Evolutionary conservation across 164 flowering plant species (phyloP), one percentile per base, ranked within the genome.

Genomic region (Sextonia rubra): DNA sequence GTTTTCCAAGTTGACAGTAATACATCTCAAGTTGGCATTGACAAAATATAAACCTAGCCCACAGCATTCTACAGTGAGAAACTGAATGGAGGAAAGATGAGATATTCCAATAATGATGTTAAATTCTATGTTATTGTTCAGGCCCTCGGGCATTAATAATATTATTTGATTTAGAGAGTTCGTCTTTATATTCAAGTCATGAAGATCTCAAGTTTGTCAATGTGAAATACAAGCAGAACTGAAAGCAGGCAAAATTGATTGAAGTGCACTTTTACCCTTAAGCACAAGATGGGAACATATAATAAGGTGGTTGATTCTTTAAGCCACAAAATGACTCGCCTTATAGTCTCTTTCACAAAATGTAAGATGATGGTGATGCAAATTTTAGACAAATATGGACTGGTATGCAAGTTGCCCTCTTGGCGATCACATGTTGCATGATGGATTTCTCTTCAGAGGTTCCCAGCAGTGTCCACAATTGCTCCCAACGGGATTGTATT

Each of bases 281-380:
- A 52, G 14, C 58, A 17, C 58, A 14, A 52, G 58, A 4, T 3
- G 14, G 2, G n/a, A 18, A 14, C 14, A 29, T 47, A 17, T 9
- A 30, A 66, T 22, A 66, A 30, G 69, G 48, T 66, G 47, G 47
- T 12, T 15, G 47, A 66, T 66, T 48, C 69, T 20, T 30, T 66
- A 20, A 29, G 69, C n/a, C 18, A 48, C 1, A 27, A 20, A 18
- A 22, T 37, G 44, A 37, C 8, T 66, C 30, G 69, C n/a, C n/a
- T n/a, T n/a, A n/a, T n/a, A n/a, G 30, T 18, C 17, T 27, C 4
- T 66, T 66, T 17, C 44, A 5, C 5, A 12, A 66, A 12, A 17
- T 66, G 24, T 32, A 32, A 5, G 9, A 1, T 29, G 3, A 9
- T 1, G 47, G 8, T 24, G 47, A 26, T n/a, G 2, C 4, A 6